phyloP scores from a whole-genome alignment of 2,329 filamentous ascomycete species.

The Pyrenochaeta sp. region DNA sequence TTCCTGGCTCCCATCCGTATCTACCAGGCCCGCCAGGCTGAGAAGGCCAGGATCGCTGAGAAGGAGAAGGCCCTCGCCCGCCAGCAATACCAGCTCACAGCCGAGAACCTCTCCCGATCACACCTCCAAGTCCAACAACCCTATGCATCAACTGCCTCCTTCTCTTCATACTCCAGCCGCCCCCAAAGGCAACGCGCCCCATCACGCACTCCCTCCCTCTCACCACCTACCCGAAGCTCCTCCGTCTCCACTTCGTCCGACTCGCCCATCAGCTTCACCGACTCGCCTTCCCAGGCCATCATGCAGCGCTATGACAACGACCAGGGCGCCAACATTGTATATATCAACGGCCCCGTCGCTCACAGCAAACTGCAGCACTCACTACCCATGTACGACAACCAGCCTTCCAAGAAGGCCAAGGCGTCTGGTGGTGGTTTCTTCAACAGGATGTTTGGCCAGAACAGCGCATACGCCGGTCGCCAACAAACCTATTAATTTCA shows the following conservation, averaged over 20 bases:
- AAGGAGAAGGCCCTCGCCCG: constrained; percentile 51
- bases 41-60: constrained; percentile 59
- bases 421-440: constrained; percentile 46
- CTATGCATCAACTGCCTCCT: constrained; percentile 47
- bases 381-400: constrained; percentile 48
- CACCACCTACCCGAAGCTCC: constrained; percentile 54
- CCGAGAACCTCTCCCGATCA: constrained; percentile 49
- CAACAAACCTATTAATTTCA: constrained; percentile 41
- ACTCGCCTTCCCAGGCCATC: constrained; percentile 41
- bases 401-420: constrained; percentile 51
- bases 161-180: constrained; percentile 43
- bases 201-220: constrained; percentile 59
- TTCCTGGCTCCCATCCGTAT: constrained; percentile 87
- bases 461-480: constrained; percentile 34
- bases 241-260: constrained; percentile 42
- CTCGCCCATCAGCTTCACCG: constrained; percentile 45
- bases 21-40: constrained; percentile 61
- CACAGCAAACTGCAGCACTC: constrained; percentile 43
- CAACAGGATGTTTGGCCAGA: constrained; percentile 47
- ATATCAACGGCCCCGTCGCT: constrained; percentile 48
- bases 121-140: constrained; percentile 27
- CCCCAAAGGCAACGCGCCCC: constrained; percentile 37
- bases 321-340: constrained; percentile 52
- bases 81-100: constrained; percentile 48
- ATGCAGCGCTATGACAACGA: constrained; percentile 53